Evolutionary conservation across 495 filamentous ascomycete genomes (phyloP).

Genomic region (Podospora bellae-mahoneyi): DNA sequence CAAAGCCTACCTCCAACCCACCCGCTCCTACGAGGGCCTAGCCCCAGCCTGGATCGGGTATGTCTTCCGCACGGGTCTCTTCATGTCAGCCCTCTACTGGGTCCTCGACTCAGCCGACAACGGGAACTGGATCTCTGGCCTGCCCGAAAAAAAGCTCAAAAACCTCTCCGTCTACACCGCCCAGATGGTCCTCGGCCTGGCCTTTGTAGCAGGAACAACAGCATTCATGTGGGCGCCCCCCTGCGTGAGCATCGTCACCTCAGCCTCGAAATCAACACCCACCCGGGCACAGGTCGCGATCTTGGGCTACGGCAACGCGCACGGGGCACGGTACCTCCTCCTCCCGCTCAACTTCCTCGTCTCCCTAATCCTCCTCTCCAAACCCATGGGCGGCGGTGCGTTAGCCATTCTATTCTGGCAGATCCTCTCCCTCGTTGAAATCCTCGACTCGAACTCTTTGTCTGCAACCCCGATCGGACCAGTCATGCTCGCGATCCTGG

Average conservation of each 20-base stretch:
- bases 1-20: constrained; percentile 69
- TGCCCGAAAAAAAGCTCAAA: constrained; percentile 63
- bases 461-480: constrained; percentile 72
- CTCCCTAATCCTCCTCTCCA: constrained; percentile 75
- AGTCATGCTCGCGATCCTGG: constrained; percentile 76
- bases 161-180: constrained; percentile 69
- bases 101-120: constrained; percentile 86
- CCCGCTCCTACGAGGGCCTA: constrained; percentile 79
- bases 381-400: constrained; percentile 89
- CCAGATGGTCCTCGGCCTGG: constrained; percentile 69
- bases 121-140: constrained; percentile 69
- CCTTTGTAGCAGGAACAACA: constrained; percentile 62
- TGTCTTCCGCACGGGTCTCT: constrained; percentile 70
- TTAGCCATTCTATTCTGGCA: constrained; percentile 78
- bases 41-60: constrained; percentile 79
- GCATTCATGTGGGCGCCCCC: constrained; percentile 74
- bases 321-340: constrained; percentile 87
- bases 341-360: constrained; percentile 74
- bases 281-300: constrained; percentile 63
- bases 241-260: constrained; percentile 59
- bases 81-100: constrained; percentile 82
- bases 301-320: constrained; percentile 84
- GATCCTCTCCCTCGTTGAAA: constrained; percentile 81
- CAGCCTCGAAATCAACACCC: constrained; percentile 35
- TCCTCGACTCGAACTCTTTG: constrained; percentile 74